Evolutionary conservation across 2,329 filamentous ascomycete genomes (phyloP), one percentile per base, ranked within the genome.

Genomic region (Chaetomiaceae sp.): DNA sequence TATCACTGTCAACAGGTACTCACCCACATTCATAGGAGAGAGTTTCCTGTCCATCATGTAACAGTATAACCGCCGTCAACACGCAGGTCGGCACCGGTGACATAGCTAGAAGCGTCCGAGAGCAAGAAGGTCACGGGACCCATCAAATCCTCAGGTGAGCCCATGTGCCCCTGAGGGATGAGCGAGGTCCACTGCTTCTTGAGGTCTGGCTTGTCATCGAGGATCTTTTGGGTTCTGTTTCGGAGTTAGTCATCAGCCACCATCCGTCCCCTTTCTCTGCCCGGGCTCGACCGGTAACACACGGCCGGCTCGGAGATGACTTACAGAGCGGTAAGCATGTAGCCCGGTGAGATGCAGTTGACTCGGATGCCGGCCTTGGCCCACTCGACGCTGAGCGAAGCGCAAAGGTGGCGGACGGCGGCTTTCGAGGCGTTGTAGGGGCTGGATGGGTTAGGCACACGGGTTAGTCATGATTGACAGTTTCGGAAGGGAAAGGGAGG

Each of bases 371-470:
- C 86, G 34, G 86, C 83, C 62, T 85, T 79, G 0, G 92, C 91
- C 92, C 94, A 97, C 72, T 97, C 94, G 47, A 96, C 91, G 33
- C 91, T 91, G 64, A 96, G 78, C 60, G 88, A 94, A 34, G 88
- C 82, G 12, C 90, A 91, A 56, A 97, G 73, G 72, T 97, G 92
- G 58, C 91, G 81, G 42, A 97, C 88, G 11, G 89, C 94, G 33
- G 94, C 92, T 74, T 97, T 97, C 58, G 91, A 84, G 5, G 88
- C 89, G 68, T 96, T 96, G 75, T 96, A 96, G 0, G 91, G 91
- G 42, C 78, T 81, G 56, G 25, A 27, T n/a, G 25, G 47, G 33
- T 48, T 33, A 22, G 15, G 6, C 17, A 23, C 31, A 15, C 4
- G 14, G 15, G 47, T 39, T 19, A 49, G 29, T 42, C 17, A 19